Evolutionary conservation across 495 filamentous ascomycete genomes (phyloP), one percentile per base, ranked within the genome.

Genomic region (Penicillium malachiteum): DNA sequence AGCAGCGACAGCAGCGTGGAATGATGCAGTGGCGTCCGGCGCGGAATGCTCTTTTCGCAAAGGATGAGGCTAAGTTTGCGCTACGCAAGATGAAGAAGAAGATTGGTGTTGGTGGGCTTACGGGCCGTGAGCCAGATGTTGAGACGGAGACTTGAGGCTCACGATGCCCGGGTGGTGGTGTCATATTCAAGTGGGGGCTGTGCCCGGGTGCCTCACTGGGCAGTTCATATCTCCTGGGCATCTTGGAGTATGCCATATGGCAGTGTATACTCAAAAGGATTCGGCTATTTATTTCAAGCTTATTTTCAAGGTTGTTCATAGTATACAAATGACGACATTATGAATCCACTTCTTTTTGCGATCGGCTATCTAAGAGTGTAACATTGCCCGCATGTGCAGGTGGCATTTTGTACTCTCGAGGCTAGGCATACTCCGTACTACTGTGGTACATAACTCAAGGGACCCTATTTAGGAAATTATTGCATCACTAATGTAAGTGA

Each of bases 1-100:
- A 82, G 55, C 74, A 80, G 51, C 67, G 79, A 11, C 76, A 78
- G 65, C 71, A 80, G 47, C 75, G 79, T 26, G 79, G 79, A 2
- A 47, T 82, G 56, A 77, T 79, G 76, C 79, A 82, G 63, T 82
- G 79, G 79, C 76, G 74, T 41, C 79, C 79, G n/a, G 79, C 78
- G 7, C 65, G 79, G 2, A 82, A 82, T 55, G 74, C 75, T 33
- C 62, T 62, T 6, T 82, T 82, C 56, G 78, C 74, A 6, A 78
- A 76, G 51, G 71, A 82, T 51, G 78, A 82, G 63, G 75, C 76
- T 0, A 79, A 78, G 41, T 81, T 70, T 56, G 75, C 70, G 41
- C 38, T 81, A 39, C 66, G 65, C 7, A 81, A 76, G 62, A 47
- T 81, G 48, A 74, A 75, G 59, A 69, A 76, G 56, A 77, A 76